A percentile compares a stretch with the other conserved stretches of the same genome.
phyloP scores from a whole-genome alignment of 257 asterid species.

The Solanum medicagineum region DNA sequence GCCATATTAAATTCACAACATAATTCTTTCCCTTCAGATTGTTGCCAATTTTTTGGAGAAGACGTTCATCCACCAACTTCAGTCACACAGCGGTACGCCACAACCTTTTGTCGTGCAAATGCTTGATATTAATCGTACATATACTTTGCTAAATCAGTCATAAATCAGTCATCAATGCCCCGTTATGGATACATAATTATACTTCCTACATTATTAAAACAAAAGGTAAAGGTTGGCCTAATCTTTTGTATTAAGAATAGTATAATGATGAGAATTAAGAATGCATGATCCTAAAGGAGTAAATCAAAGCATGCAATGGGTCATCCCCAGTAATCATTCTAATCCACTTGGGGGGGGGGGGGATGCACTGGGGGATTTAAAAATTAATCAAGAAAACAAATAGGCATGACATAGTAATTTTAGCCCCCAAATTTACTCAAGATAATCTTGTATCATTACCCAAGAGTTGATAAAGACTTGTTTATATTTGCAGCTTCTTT shows the following conservation, averaged over 20 bases:
- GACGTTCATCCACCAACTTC: neutral
- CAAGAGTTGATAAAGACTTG: constrained; percentile 79
- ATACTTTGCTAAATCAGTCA: neutral
- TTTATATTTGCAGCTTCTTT: constrained; percentile 88
- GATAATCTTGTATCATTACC: constrained; percentile 26
- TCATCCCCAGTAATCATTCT: neutral
- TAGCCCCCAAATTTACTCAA: neutral
- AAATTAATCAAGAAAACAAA: neutral
- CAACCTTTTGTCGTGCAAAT: neutral
- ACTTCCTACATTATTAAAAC: neutral
- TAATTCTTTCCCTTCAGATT: neutral
- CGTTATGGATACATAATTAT: neutral
- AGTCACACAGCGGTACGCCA: neutral
- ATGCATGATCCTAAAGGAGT: neutral
- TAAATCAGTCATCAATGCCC: neutral
- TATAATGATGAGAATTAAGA: neutral
- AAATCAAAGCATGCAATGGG: neutral
- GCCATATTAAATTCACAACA: neutral
- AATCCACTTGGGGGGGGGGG: neutral
- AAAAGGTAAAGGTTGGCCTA: neutral
- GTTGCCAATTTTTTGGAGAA: neutral
- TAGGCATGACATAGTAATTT: neutral
- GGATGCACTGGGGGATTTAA: too few species aligned
- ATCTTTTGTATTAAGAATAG: neutral
- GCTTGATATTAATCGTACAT: neutral